A percentile compares a stretch with the other conserved stretches of the same genome.
Evolutionary conservation across 2,329 filamentous ascomycete genomes (phyloP).

Genomic region (Diaporthe vexans): DNA sequence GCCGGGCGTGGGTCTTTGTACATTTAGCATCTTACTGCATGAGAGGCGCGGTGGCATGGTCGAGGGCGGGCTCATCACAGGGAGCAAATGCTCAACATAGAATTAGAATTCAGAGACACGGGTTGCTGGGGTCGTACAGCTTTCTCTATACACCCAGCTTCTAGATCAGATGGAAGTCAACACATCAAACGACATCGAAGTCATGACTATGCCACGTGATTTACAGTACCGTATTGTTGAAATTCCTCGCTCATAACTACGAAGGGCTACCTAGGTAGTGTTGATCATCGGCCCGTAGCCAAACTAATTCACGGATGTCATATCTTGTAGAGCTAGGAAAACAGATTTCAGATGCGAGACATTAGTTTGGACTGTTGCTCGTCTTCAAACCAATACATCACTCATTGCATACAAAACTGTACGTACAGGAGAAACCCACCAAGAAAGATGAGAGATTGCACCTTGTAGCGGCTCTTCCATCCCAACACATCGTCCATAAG

Average conservation of each 20-base stretch:
- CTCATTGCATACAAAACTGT: too few species aligned
- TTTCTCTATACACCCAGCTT: background rate
- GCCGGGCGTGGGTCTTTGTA: background rate
- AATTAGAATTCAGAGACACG: background rate
- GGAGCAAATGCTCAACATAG: background rate
- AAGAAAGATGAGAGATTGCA: background rate
- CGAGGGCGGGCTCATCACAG: background rate
- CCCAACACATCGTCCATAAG: background rate
- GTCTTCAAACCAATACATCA: background rate
- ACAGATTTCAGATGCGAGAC: too few species aligned
- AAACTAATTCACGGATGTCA: background rate
- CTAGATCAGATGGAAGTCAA: background rate
- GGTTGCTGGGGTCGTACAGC: background rate
- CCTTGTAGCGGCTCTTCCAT: background rate
- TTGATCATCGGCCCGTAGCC: background rate
- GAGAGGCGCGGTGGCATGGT: background rate
- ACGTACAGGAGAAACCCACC: background rate
- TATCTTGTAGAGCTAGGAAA: background rate
- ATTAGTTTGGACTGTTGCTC: too few species aligned
- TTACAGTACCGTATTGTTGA: background rate
- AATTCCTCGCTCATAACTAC: too few species aligned
- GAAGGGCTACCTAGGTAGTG: fast-evolving
- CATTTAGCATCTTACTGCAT: constrained; percentile 4
- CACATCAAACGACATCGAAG: background rate
- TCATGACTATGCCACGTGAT: background rate